Conservation (phyloP, 352 stramenopile genomes). For the Globisporangium apiculatum region DNA sequence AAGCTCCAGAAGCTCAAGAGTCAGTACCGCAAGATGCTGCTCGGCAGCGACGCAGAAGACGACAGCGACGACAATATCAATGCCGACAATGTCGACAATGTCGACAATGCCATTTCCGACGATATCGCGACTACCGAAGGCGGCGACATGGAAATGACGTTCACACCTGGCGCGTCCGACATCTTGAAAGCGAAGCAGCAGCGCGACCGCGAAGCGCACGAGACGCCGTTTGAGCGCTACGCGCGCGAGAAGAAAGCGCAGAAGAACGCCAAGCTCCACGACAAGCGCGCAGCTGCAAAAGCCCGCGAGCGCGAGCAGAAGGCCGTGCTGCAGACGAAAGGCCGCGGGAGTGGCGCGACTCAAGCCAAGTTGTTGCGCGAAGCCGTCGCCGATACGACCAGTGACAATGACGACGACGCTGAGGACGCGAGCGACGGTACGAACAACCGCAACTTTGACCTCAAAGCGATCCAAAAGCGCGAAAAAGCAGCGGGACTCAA, state of each 20-base stretch:
- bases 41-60: slow-evolving; percentile 67
- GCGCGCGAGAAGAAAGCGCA: slow-evolving; percentile 80
- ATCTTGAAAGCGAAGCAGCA: slow-evolving; percentile 72
- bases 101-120: slow-evolving; percentile 13
- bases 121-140: slow-evolving; percentile 7
- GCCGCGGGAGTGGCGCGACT: slow-evolving; percentile 21
- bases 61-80: slow-evolving; percentile 28
- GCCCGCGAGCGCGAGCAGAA: slow-evolving; percentile 53
- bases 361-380: slow-evolving; percentile 52
- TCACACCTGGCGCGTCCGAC: slow-evolving; percentile 59
- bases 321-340: slow-evolving; percentile 61
- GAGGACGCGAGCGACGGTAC: slow-evolving; percentile 24
- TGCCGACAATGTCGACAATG: slow-evolving; percentile 14
- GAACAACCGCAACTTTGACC: slow-evolving; percentile 61
- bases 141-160: slow-evolving; percentile 83
- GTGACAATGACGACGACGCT: slow-evolving; percentile 20
- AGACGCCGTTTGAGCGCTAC: slow-evolving; percentile 83
- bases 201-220: slow-evolving; percentile 65
- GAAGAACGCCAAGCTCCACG: slow-evolving; percentile 80
- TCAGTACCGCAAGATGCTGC: slow-evolving; percentile 70
- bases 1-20: slow-evolving; percentile 80
- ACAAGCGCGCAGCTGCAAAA: slow-evolving; percentile 66
- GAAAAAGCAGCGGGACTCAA: slow-evolving; percentile 73
- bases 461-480: slow-evolving; percentile 71
- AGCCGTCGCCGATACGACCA: slow-evolving; percentile 23